Conservation (phyloP, 2,329 filamentous ascomycete species). For the Aureobasidium zeae region DNA sequence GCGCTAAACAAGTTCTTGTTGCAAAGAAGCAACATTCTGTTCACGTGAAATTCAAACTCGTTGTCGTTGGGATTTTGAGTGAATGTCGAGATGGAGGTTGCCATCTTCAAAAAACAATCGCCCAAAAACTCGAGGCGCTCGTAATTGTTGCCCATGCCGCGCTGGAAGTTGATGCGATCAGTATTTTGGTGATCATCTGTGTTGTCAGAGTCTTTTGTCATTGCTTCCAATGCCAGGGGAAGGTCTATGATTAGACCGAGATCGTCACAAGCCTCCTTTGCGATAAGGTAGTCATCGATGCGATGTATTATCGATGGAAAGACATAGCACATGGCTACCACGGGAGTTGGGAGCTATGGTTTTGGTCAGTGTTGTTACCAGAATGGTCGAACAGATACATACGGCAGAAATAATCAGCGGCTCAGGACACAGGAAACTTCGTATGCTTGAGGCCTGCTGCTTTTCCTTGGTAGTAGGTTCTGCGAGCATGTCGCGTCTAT, state of each 20-base stretch:
- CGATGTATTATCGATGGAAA: constrained; percentile 80
- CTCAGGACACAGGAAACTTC: constrained; percentile 60
- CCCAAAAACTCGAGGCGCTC: constrained; percentile 90
- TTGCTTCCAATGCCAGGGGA: constrained; percentile 69
- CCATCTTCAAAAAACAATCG: constrained; percentile 92
- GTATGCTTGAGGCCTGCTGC: constrained; percentile 36
- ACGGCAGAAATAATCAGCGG: constrained; percentile 68
- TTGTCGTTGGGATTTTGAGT: constrained; percentile 65
- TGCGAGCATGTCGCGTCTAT: constrained; percentile 78
- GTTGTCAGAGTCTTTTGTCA: constrained; percentile 89
- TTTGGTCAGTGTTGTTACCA: background rate
- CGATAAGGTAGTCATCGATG: constrained; percentile 72
- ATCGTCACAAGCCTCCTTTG: constrained; percentile 60
- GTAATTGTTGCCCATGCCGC: constrained; percentile 89
- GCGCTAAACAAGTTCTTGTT: constrained; percentile 81
- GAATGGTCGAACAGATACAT: constrained; percentile 31
- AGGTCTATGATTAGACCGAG: constrained; percentile 57
- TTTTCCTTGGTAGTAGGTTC: constrained; percentile 48
- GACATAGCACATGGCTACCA: constrained; percentile 64
- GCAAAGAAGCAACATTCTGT: constrained; percentile 83
- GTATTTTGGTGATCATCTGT: constrained; percentile 57
- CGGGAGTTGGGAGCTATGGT: constrained; percentile 54
- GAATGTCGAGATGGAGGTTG: constrained; percentile 80
- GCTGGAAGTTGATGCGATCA: constrained; percentile 63
- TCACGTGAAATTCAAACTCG: constrained; percentile 81